These are phyloP conservation scores for Metschnikowia continentalis DNA, from an alignment of 805 yeast species.

Conservation along the genomic window DNA sequence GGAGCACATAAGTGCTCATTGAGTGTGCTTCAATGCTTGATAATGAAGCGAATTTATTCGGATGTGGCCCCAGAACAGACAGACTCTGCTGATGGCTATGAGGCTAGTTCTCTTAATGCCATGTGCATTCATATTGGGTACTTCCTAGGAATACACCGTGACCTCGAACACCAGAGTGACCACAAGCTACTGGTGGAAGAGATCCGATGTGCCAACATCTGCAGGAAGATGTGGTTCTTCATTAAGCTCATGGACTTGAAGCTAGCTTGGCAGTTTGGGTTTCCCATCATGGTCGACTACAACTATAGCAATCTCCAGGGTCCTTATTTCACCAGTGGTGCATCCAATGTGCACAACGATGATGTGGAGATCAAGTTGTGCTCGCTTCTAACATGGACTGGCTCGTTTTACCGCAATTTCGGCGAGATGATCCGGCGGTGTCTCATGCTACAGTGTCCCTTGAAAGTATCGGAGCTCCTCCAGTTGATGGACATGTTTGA, in stretches of 20 bases:
- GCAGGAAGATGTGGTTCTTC: constrained; percentile 19
- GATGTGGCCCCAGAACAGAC: constrained; percentile 16
- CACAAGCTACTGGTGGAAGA: neutral
- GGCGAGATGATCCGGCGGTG: constrained; percentile 31
- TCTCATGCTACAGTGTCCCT: constrained; percentile 36
- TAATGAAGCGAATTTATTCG: constrained; percentile 12
- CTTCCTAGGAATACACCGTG: constrained; percentile 22
- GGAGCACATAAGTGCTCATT: constrained; percentile 9
- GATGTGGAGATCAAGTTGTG: constrained; percentile 34
- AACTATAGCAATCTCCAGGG: constrained; percentile 27
- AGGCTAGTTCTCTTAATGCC: constrained; percentile 11
- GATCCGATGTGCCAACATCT: constrained; percentile 1
- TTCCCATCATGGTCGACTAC: constrained; percentile 32
- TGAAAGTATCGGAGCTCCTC: constrained; percentile 37
- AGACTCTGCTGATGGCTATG: constrained; percentile 17
- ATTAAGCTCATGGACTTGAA: constrained; percentile 32
- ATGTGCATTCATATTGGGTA: constrained; percentile 30
- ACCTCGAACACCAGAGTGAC: constrained; percentile 7
- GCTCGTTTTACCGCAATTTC: constrained; percentile 23
- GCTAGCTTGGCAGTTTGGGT: constrained; percentile 29
- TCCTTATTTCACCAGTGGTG: constrained; percentile 34
- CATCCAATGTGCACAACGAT: constrained; percentile 30
- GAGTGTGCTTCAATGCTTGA: constrained; percentile 16
- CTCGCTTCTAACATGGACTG: neutral
- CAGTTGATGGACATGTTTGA: constrained; percentile 9